These are phyloP conservation scores for Microcyclospora tardicrescens DNA, from an alignment of 2,329 filamentous ascomycete genomes.

Conservation along the genomic window DNA sequence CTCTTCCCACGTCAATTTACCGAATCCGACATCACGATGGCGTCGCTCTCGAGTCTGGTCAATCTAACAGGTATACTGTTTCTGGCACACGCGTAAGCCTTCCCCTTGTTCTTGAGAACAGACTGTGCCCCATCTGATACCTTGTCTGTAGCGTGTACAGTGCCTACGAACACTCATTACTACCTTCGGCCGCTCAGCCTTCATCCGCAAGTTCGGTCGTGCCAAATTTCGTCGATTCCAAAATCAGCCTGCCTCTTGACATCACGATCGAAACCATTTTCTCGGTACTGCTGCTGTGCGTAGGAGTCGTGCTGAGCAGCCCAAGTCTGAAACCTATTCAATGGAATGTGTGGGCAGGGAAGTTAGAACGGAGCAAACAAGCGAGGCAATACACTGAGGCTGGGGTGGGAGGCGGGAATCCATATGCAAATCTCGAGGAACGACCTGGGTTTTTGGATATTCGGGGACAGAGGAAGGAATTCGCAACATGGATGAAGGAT, in stretches of 20 bases:
- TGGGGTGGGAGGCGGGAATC: slow-evolving; percentile 64
- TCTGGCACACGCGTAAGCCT: slow-evolving; percentile 70
- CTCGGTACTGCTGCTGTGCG: slow-evolving; percentile 65
- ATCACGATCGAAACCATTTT: slow-evolving; percentile 77
- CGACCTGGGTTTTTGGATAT: slow-evolving; percentile 80
- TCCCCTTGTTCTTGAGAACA: background rate
- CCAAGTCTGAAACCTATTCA: slow-evolving; percentile 72
- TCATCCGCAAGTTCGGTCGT: slow-evolving; percentile 17
- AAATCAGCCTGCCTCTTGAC: slow-evolving; percentile 55
- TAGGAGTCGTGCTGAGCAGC: slow-evolving; percentile 69
- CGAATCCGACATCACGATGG: background rate
- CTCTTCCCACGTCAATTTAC: no score
- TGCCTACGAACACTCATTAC: slow-evolving; percentile 75
- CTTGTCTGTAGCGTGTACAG: slow-evolving; percentile 67
- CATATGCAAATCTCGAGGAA: slow-evolving; percentile 66
- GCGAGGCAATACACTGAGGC: slow-evolving; percentile 44
- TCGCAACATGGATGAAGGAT: slow-evolving; percentile 56
- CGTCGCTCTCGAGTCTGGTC: slow-evolving; percentile 44
- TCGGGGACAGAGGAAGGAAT: slow-evolving; percentile 60
- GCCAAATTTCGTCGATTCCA: slow-evolving; percentile 22
- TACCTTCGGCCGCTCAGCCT: slow-evolving; percentile 39
- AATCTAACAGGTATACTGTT: slow-evolving; percentile 66
- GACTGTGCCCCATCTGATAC: slow-evolving; percentile 14
- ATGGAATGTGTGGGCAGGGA: slow-evolving; percentile 69
- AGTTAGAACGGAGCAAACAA: slow-evolving; percentile 58